Evolutionary conservation across 2,329 filamentous ascomycete genomes (phyloP).

Genomic region (Ophiostoma sp.): DNA sequence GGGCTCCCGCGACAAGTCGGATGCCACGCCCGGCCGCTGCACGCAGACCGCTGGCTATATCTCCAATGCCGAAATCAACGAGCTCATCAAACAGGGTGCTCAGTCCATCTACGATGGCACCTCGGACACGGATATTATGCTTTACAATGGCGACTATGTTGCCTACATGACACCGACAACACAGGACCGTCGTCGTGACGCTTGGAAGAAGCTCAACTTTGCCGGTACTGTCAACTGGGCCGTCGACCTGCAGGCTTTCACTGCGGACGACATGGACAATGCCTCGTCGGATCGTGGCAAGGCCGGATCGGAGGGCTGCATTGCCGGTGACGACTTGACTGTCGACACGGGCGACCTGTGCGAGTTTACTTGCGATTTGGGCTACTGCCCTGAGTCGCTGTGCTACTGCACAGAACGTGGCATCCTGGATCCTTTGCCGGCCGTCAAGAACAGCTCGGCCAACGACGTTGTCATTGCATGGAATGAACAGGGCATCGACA

Average conservation of each 20-base stretch:
- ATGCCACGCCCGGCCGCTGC: slow-evolving; percentile 36
- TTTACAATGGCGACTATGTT: slow-evolving; percentile 22
- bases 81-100: slow-evolving; percentile 32
- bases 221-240: slow-evolving; percentile 25
- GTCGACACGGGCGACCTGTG: slow-evolving; percentile 26
- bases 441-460: slow-evolving; percentile 25
- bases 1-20: not conserved
- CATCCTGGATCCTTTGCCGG: slow-evolving; percentile 28
- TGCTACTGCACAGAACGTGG: slow-evolving; percentile 30
- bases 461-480: slow-evolving; percentile 26
- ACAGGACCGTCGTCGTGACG: not conserved
- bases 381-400: slow-evolving; percentile 28
- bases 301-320: slow-evolving; percentile 1
- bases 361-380: slow-evolving; percentile 27
- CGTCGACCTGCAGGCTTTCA: slow-evolving; percentile 19
- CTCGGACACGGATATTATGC: slow-evolving; percentile 9
- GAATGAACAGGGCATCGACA: slow-evolving; percentile 29
- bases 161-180: slow-evolving; percentile 16
- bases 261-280: not conserved
- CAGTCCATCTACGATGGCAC: not conserved
- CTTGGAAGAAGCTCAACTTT: slow-evolving; percentile 11
- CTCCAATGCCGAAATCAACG: slow-evolving; percentile 38
- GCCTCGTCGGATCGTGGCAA: not conserved
- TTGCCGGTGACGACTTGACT: slow-evolving; percentile 7
- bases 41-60: slow-evolving; percentile 40